Evolutionary conservation across 2,329 filamentous ascomycete genomes (phyloP), one percentile per base, ranked within the genome.

Genomic region (Huntiella savannae): DNA sequence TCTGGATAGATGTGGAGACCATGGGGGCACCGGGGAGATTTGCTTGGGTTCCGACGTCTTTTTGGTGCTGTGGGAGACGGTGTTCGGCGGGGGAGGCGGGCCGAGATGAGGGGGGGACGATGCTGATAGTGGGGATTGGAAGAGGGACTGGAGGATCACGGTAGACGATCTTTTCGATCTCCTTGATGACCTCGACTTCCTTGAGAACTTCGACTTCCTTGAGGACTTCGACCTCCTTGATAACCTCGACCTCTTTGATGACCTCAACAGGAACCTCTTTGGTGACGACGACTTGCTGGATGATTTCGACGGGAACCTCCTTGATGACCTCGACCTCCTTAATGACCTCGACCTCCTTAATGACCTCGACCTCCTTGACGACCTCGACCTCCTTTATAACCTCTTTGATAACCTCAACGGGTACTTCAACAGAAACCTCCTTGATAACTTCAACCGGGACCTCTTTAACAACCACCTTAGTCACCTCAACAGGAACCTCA

Each of bases 21-120:
- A 58, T 70, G 2, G 63, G 59, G 2, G 40, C 49, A 2, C 54
- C 58, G 1, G 57, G 51, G 10, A 65, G 46, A 40, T 57, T 62
- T n/a, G 86, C 85, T 61, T 98, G 91, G 55, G 81, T 88, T 13
- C 77, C 78, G 52, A 81, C 77, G 60, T 85, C 85, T 59, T 86
- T 95, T 51, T 76, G 76, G 48, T 87, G 77, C 46, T 86, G 86
- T 28, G 93, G 77, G 46, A 93, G 73, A 4, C 77, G 70, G 44
- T 79, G 77, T 53, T 79, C 75, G 41, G 72, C 73, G 2, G 85
- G 85, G 2, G 85, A 86, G 4, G 78, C 68, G n/a, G 88, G 86
- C 41, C 82, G 75, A 47, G 85, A 93, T 3, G 71, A 76, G 0
- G 91, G 88, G 32, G 91, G 91, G 54, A 93, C 82, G 44, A 98